Conservation (phyloP, 257 asterid species). For the Jacaranda copaia region DNA sequence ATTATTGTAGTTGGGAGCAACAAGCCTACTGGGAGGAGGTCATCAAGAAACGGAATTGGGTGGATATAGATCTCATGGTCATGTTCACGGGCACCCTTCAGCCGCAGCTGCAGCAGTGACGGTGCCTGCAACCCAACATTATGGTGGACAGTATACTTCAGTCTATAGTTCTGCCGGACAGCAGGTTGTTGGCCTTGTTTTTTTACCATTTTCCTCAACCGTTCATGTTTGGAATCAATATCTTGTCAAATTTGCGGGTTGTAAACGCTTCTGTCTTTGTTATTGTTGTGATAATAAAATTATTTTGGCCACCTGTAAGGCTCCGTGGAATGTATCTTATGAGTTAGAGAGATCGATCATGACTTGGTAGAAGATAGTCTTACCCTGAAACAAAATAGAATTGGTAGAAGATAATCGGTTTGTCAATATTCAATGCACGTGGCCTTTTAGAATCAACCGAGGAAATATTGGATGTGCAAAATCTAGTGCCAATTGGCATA, state of each 20-base stretch:
- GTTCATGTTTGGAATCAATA: not conserved
- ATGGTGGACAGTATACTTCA: constrained; percentile 76
- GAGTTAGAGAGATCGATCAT: not conserved
- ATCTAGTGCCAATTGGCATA: not conserved
- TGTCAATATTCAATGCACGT: not conserved
- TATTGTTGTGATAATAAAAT: not conserved
- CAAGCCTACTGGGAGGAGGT: constrained; percentile 52
- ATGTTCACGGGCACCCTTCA: constrained; percentile 60
- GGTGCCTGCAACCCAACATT: constrained; percentile 54
- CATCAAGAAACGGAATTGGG: constrained; percentile 64
- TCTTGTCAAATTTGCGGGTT: not conserved
- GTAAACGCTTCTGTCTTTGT: not conserved
- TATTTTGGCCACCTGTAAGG: not conserved
- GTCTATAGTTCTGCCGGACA: constrained; percentile 74
- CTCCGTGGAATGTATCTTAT: not conserved
- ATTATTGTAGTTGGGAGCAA: constrained; percentile 60
- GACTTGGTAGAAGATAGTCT: not conserved
- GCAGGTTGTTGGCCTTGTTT: constrained; percentile 62
- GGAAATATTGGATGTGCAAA: not conserved
- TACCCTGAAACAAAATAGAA: not conserved
- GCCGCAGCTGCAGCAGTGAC: constrained; percentile 47
- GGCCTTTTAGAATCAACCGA: not conserved
- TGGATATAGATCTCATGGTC: constrained; percentile 64
- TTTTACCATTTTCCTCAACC: not conserved
- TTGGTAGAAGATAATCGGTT: not conserved